Evolutionary conservation across 2,329 filamentous ascomycete genomes (phyloP), one percentile per base, ranked within the genome.

Genomic region (Thermoascus crustaceus): DNA sequence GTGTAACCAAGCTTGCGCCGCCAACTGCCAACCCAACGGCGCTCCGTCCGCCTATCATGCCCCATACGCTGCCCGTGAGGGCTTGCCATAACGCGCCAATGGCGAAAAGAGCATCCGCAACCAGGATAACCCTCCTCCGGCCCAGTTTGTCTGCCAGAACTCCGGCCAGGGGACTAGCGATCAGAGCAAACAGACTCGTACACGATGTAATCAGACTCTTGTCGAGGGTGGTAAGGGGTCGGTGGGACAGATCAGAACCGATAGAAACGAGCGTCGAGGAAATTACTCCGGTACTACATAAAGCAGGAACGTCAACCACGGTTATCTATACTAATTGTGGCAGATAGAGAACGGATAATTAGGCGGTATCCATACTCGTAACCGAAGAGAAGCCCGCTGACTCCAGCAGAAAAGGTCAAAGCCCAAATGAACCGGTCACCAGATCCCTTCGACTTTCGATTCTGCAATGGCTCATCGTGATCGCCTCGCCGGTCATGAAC

Each of bases 1-100:
- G 88, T 19, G 85, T 81, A 3, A 93, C 83, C 48, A 93, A 83
- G 53, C 80, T 86, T 17, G 67, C 65, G 32, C 57, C 55, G 11
- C 67, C 67, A 43, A 70, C 61, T 3, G 66, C 67, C 35, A 70
- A 48, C 10, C 67, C 67, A 33, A 70, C 63, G 42, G 68, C 49
- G 41, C 63, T 67, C 27, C 67, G 57, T 3, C 67, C 67, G 21
- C 56, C 23, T 29, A 69, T 63, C 66, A 69, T 69, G 3, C 57
- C 58, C 50, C 56, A 55, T n/a, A 69, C 63, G 16, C 55, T 50
- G 32, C 41, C 54, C 1, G 63, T 58, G 26, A 53, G 42, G 3
- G 65, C 63, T 45, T 69, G 67, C 43, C 57, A 54, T 23, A 68
- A 31, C 11, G 67, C 61, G 8, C 67, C 67, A 5, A 63, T n/a